A percentile compares a stretch with the other conserved stretches of the same genome.
phyloP scores from a whole-genome alignment of 1,139 yeast genomes.

The Lodderomyces metapsilosis region DNA sequence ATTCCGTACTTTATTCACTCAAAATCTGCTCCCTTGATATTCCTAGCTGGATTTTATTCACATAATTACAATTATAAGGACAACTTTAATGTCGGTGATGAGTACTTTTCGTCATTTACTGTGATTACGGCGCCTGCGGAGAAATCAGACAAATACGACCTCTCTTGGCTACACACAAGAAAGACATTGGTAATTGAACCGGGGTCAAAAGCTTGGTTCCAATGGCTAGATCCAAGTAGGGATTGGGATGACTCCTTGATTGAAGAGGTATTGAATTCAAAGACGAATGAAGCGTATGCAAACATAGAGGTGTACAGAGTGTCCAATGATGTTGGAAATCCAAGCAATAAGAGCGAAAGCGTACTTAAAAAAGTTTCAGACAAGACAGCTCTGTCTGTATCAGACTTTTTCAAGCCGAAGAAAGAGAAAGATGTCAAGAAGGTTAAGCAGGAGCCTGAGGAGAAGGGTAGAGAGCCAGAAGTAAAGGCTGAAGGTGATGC shows the following conservation, averaged over 20 bases:
- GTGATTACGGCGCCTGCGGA: slow-evolving; percentile 74
- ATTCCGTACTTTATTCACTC: slow-evolving; percentile 67
- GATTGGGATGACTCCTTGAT: slow-evolving; percentile 39
- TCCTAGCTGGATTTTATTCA: slow-evolving; percentile 70
- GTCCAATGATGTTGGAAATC: slow-evolving; percentile 62
- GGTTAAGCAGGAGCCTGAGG: neutral
- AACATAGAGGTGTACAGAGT: slow-evolving; percentile 56
- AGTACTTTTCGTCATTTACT: slow-evolving; percentile 55
- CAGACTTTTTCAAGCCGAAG: slow-evolving; percentile 24
- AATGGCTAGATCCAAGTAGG: slow-evolving; percentile 58
- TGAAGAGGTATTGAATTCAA: slow-evolving; percentile 34
- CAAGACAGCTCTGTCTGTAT: slow-evolving; percentile 25
- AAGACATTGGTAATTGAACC: slow-evolving; percentile 75
- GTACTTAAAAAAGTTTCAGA: slow-evolving; percentile 30
- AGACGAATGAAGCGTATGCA: slow-evolving; percentile 39
- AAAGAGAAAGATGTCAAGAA: slow-evolving; percentile 10
- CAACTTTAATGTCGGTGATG: slow-evolving; percentile 22
- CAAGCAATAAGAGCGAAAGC: slow-evolving; percentile 46
- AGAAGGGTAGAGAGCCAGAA: neutral
- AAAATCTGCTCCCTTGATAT: slow-evolving; percentile 50
- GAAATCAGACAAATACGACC: slow-evolving; percentile 34
- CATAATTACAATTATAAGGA: slow-evolving; percentile 37
- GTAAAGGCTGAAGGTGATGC: slow-evolving; percentile 1
- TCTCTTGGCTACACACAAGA: slow-evolving; percentile 71
- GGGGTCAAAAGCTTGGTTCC: slow-evolving; percentile 51